A percentile compares a stretch with the other conserved stretches of the same genome.
Evolutionary conservation across 805 yeast species (phyloP).

Genomic region (Cyberlindnera petersonii): DNA sequence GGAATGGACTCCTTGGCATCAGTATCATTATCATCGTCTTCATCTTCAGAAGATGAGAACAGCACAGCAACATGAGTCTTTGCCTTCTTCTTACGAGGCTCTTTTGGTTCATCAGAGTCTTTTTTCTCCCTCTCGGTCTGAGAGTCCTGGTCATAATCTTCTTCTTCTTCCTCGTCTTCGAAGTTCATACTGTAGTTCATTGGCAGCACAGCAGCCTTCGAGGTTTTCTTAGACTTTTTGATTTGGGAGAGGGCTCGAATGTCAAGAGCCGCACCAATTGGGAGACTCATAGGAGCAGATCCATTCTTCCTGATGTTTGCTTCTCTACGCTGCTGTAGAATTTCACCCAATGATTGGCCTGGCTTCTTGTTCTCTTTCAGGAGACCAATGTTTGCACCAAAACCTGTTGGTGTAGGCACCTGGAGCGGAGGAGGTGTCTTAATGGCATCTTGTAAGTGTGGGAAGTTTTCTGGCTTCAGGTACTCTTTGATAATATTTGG

Average conservation of each 20-base stretch:
- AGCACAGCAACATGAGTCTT: constrained; percentile 14
- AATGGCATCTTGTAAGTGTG: constrained; percentile 40
- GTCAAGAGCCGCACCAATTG: too few relatives aligned
- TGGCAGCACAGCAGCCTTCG: constrained; percentile 21
- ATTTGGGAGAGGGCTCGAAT: background rate
- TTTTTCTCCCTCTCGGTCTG: background rate
- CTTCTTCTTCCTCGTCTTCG: constrained; percentile 15
- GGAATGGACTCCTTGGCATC: constrained; percentile 26
- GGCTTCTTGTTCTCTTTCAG: too few relatives aligned
- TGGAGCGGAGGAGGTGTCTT: constrained; percentile 15
- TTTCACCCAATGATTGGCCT: too few relatives aligned
- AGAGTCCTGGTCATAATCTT: constrained; percentile 5
- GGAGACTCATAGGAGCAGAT: constrained; percentile 26
- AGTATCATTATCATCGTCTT: constrained; percentile 31
- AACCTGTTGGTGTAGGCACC: constrained; percentile 1
- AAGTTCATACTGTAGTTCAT: constrained; percentile 19
- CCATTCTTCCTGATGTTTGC: constrained; percentile 25
- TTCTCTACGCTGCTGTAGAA: too few relatives aligned
- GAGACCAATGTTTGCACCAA: too few relatives aligned
- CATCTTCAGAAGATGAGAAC: constrained; percentile 28
- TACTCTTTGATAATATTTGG: constrained; percentile 64
- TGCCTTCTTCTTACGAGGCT: constrained; percentile 16
- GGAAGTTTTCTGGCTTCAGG: constrained; percentile 56
- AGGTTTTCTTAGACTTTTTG: constrained; percentile 18
- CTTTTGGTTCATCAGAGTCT: constrained; percentile 2